A percentile compares a stretch with the other conserved stretches of the same genome.
These are phyloP conservation scores for Luvunga scandens DNA, from an alignment of 345 rosid genomes.

Conservation along the genomic window DNA sequence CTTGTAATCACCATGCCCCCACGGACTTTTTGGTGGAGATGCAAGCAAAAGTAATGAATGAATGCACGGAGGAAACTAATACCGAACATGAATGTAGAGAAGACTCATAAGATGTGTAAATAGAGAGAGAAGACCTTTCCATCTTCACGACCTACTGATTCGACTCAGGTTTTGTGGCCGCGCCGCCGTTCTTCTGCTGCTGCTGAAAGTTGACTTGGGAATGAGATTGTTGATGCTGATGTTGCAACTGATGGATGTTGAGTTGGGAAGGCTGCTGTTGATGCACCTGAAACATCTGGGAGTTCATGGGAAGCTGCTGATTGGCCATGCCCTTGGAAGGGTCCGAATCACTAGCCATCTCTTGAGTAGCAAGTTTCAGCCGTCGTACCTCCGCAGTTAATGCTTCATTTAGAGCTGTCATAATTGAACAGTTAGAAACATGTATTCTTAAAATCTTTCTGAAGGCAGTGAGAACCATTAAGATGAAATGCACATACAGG, in stretches of 20 bases:
- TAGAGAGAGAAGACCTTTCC: background rate
- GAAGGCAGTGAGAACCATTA: background rate
- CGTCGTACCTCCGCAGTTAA: conserved; percentile 60
- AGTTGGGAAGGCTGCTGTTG: conserved; percentile 40
- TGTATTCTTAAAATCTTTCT: background rate
- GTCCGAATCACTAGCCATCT: conserved; percentile 40
- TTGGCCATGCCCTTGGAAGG: conserved; percentile 43
- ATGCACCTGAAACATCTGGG: conserved; percentile 54
- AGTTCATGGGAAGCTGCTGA: conserved; percentile 40
- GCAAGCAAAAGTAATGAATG: conserved; percentile 38
- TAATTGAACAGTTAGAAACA: background rate
- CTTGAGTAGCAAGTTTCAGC: conserved; percentile 49
- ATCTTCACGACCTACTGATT: conserved; percentile 37
- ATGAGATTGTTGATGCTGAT: conserved; percentile 27
- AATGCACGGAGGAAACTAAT: conserved; percentile 21
- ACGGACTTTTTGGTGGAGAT: conserved; percentile 10
- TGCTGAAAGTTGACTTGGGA: conserved; percentile 34
- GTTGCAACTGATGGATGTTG: conserved; percentile 42
- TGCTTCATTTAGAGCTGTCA: conserved; percentile 60
- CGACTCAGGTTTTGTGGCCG: conserved; percentile 50
- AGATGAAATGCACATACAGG: background rate
- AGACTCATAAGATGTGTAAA: background rate
- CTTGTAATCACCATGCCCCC: conserved; percentile 14
- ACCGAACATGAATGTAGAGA: conserved; percentile 8
- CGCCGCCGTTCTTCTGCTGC: conserved; percentile 46